Evolutionary conservation across 352 stramenopile genomes (phyloP), one percentile per base, ranked within the genome.

Genomic region (Pythium aristosporum): DNA sequence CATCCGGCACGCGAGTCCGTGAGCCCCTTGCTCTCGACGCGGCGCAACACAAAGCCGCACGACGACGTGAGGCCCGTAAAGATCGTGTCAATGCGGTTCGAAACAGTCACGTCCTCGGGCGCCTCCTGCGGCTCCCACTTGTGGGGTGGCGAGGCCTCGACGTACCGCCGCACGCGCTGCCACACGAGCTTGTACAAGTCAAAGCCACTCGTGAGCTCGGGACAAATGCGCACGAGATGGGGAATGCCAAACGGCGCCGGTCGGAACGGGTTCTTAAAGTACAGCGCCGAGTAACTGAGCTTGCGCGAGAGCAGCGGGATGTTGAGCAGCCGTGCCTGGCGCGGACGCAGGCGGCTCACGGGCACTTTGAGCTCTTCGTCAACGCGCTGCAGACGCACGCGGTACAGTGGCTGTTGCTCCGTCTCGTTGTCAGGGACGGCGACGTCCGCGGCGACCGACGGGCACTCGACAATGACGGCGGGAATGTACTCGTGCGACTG

Each of bases 251-350:
- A 96, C n/a, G 87, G 85, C 28, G 88, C 79, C 2, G 87, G 87
- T 0, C 85, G 81, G 72, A 96, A 96, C 15, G 87, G 87, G 57
- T 96, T 96, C 65, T 96, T 96, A 56, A 92, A 96, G 58, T 96
- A 96, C 53, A 94, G 73, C 7, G 85, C 83, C 34, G 85, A 94
- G 69, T 96, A 96, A 44, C 82, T 92, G 52, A 96, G 73, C 61
- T 96, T 96, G 42, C 87, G 84, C 37, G 80, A 92, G 50, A 96
- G 68, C 50, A 96, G 64, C 30, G 82, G 85, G 18, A 92, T 86
- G 60, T 94, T 92, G 25, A 94, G 69, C 47, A 96, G 57, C 23
- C 84, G 76, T 18, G 87, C 74, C 68, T 91, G 84, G 0, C 87
- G 77, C 18, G 83, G 78, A 20, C 86, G 84, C 32, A 96, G 56